These are phyloP conservation scores for Scutellaria galericulata DNA, from an alignment of 257 asterid species.

Conservation along the genomic window DNA sequence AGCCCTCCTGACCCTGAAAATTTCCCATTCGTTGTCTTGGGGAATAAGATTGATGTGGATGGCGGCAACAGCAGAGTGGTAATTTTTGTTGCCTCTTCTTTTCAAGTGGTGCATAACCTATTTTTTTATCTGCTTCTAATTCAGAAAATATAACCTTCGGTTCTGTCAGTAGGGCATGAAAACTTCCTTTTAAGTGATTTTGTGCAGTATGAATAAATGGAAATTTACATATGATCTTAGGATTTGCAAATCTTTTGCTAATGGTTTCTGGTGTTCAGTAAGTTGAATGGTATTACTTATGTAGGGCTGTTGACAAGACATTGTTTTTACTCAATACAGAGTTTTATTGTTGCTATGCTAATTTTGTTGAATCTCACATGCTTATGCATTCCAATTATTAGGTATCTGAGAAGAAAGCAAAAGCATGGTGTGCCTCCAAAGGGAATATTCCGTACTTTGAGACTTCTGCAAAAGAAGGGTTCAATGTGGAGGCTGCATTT, in stretches of 20 bases:
- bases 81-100: slow-evolving; percentile 15
- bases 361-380: slow-evolving; percentile 12
- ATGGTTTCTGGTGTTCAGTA: neutral
- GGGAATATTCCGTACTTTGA: slow-evolving; percentile 68
- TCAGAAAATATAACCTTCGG: no score
- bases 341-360: neutral
- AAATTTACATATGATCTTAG: neutral
- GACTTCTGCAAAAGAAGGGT: slow-evolving; percentile 73
- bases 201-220: neutral
- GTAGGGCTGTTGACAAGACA: neutral
- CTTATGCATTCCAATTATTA: slow-evolving; percentile 22
- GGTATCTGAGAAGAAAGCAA: slow-evolving; percentile 71
- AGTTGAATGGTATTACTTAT: neutral
- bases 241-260: neutral
- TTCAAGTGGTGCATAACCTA: neutral
- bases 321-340: neutral
- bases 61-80: slow-evolving; percentile 79
- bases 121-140: neutral
- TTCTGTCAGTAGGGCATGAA: neutral
- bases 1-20: slow-evolving; percentile 70
- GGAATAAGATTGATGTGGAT: slow-evolving; percentile 64
- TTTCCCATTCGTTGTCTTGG: slow-evolving; percentile 64
- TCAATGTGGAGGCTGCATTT: slow-evolving; percentile 66
- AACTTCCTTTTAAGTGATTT: neutral
- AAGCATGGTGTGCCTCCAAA: slow-evolving; percentile 65